Evolutionary conservation across 257 asterid species (phyloP).

Genomic region (Ilex asprella): DNA sequence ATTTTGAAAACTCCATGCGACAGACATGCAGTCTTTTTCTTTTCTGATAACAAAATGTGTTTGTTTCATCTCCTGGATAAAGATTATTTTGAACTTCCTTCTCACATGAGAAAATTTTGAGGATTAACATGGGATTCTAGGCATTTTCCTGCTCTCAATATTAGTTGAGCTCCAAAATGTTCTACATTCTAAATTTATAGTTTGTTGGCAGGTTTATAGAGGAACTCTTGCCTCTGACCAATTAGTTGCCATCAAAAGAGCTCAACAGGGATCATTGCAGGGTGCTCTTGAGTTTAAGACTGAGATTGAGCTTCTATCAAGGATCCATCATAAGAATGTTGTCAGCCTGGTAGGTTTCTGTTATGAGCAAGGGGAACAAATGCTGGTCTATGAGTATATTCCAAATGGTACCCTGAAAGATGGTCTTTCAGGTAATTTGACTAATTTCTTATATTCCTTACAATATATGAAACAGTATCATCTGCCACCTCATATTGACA

Average conservation of each 20-base stretch:
- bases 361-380: conserved; percentile 89
- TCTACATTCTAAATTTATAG: too few relatives aligned
- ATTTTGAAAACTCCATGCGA: too few relatives aligned
- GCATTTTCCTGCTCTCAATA: background rate
- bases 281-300: conserved; percentile 83
- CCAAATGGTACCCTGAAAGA: conserved; percentile 78
- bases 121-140: background rate
- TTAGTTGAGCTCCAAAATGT: too few relatives aligned
- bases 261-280: conserved; percentile 91
- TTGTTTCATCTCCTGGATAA: too few relatives aligned
- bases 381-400: conserved; percentile 79
- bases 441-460: background rate
- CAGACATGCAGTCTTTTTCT: too few relatives aligned
- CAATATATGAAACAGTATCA: too few relatives aligned
- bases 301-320: conserved; percentile 84
- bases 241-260: conserved; percentile 80
- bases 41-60: too few relatives aligned
- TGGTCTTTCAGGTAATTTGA: conserved; percentile 51
- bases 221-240: conserved; percentile 50
- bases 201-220: conserved; percentile 55
- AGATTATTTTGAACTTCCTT: too few relatives aligned
- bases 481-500: too few relatives aligned
- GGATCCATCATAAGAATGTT: conserved; percentile 85
- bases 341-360: conserved; percentile 93
- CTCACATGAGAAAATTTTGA: too few relatives aligned